Base-by-base conservation (phyloP, 164 flowering plant genomes). In the Vitis riparia region DNA sequence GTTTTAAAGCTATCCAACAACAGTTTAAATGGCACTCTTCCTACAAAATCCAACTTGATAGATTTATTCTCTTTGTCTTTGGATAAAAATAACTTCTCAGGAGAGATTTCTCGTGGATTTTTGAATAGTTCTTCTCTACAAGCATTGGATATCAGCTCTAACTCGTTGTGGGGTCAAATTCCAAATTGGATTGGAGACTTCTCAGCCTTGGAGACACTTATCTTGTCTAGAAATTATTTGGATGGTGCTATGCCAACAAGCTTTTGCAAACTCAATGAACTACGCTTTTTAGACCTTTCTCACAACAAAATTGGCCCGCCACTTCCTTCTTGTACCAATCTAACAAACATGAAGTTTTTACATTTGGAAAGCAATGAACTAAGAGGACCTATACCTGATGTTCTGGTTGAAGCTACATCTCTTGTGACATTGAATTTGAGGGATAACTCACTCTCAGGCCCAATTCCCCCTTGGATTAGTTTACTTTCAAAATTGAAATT, bases 101-200 rank as follows among this genome's bases (percentile, higher is more conserved):
- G 62, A 11, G 27, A 37, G 5, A 67, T 67, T n/a, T 15, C 52
- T 55, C 9, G 47, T 12, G 15, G 69, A 3, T 67, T 67, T 61
- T 67, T 27, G 2, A 67, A 44, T 1, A 37, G 51, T 32, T 32
- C 11, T 37, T 14, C 7, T 9, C 37, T 55, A n/a, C 5, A 9
- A 11, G 1, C 0, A 1, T 48, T 67, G 52, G 44, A 67, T 16
- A 17, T 67, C 7, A 12, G 61, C 9, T 2, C 15, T 7, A 67
- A 67, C 30, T n/a, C 3, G 2, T 10, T 67, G 4, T 1, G n/a
- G 11, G 69, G 69, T 9, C 27, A 55, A 3, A 27, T 70, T 60
- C 77, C 77, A 9, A 3, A 5, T 9, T 29, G 50, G 47, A 70
- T 75, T 17, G 73, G 77, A n/a, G 47, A 51, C 5, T 8, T 69